Percentiles rank a stretch among this genome's conserved stretches.
These are phyloP conservation scores for Aspergillus conjunctus DNA, from an alignment of 495 filamentous ascomycete genomes.

Conservation along the genomic window DNA sequence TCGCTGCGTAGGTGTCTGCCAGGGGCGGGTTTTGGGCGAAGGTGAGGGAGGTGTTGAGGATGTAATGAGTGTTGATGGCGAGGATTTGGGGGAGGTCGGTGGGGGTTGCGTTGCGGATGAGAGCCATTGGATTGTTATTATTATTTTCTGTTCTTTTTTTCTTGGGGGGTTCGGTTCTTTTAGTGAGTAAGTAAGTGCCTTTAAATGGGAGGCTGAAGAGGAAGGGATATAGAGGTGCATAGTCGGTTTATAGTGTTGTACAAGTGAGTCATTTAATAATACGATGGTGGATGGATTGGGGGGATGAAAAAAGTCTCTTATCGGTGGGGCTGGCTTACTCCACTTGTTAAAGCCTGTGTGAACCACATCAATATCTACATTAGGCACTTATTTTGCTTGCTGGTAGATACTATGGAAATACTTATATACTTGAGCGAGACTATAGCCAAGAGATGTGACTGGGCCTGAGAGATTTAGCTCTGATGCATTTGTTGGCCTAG, in stretches of 20 bases:
- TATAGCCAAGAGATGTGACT: too few species aligned
- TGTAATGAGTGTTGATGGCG: constrained; percentile 35
- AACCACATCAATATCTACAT: too few species aligned
- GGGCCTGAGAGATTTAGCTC: too few species aligned
- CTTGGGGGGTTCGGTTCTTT: not conserved
- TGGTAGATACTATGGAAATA: too few species aligned
- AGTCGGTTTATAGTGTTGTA: not conserved
- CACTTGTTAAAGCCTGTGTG: too few species aligned
- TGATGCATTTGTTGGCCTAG: too few species aligned
- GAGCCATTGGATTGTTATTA: not conserved
- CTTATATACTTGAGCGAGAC: too few species aligned
- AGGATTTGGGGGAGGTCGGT: constrained; percentile 31
- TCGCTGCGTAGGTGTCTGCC: constrained; percentile 21
- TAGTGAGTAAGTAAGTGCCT: too few species aligned
- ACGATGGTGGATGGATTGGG: not conserved
- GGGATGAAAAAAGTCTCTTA: not conserved
- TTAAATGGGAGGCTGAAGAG: too few species aligned
- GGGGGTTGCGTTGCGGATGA: constrained; percentile 22
- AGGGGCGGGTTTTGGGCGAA: constrained; percentile 29
- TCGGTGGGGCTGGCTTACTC: not conserved
- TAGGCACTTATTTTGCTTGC: too few species aligned
- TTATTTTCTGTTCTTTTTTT: not conserved
- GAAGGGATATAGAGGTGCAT: not conserved
- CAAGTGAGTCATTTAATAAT: not conserved
- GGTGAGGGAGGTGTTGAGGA: constrained; percentile 33